Evolutionary conservation across 2,329 filamentous ascomycete species (phyloP).

Genomic region (Sporothrix inflata): DNA sequence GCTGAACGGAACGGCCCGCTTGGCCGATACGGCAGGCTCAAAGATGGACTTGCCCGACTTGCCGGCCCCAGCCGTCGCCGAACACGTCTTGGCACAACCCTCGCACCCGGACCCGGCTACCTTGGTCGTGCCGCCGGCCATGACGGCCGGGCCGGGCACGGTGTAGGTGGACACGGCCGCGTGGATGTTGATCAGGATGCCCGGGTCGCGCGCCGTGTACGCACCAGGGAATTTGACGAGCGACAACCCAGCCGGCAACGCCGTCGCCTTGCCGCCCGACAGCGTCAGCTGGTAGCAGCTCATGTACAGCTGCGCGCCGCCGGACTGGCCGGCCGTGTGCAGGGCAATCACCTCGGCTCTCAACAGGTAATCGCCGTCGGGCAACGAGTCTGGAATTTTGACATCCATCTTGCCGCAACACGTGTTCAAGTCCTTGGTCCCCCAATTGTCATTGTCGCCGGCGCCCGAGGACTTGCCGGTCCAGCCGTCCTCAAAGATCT

Average conservation of each 20-base stretch:
- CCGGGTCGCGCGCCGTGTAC: slow-evolving; percentile 49
- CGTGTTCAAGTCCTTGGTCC: slow-evolving; percentile 47
- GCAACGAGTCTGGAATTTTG: slow-evolving; percentile 41
- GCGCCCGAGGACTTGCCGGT: slow-evolving; percentile 42
- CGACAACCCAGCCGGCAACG: not conserved
- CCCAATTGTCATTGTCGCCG: slow-evolving; percentile 52
- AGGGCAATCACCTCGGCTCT: slow-evolving; percentile 54
- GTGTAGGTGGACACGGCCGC: slow-evolving; percentile 45
- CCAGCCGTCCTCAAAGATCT: slow-evolving; percentile 54
- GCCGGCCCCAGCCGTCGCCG: slow-evolving; percentile 28
- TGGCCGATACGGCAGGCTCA: not conserved
- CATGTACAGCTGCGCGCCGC: slow-evolving; percentile 47
- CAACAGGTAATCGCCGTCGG: slow-evolving; percentile 49
- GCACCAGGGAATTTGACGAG: slow-evolving; percentile 48
- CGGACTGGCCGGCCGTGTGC: slow-evolving; percentile 45
- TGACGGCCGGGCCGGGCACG: slow-evolving; percentile 50
- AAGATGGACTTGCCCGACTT: not conserved
- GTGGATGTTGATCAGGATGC: slow-evolving; percentile 55
- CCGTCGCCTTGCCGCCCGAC: slow-evolving; percentile 14
- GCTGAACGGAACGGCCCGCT: not conserved
- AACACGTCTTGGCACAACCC: slow-evolving; percentile 48
- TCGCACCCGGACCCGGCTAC: slow-evolving; percentile 46
- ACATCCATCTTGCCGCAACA: slow-evolving; percentile 49
- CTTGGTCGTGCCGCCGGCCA: slow-evolving; percentile 46
- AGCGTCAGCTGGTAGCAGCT: slow-evolving; percentile 46